Evolutionary conservation across 768 basidiomycete species (phyloP).

Genomic region (Mrakia blollopis): DNA sequence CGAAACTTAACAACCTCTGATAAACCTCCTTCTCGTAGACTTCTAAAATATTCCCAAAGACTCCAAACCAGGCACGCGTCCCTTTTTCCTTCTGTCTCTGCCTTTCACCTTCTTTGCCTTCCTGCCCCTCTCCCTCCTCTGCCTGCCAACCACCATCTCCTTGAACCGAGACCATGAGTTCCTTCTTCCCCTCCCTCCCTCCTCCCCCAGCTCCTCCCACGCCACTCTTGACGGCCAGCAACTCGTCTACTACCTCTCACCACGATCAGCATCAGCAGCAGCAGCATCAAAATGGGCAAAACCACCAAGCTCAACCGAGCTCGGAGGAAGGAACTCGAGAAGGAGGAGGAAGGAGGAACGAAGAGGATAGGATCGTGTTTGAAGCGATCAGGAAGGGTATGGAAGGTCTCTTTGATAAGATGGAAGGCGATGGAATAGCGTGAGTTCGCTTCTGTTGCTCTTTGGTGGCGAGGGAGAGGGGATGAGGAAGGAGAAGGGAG

Average conservation of each 20-base stretch:
- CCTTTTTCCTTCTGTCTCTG: background rate
- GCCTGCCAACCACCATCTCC: too few relatives aligned
- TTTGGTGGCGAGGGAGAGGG: background rate
- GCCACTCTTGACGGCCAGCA: background rate
- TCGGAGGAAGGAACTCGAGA: too few relatives aligned
- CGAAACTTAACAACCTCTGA: too few relatives aligned
- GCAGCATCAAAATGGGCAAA: background rate
- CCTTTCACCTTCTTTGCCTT: background rate
- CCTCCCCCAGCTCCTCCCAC: background rate
- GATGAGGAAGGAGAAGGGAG: background rate
- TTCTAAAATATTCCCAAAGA: too few relatives aligned
- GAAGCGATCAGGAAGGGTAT: background rate
- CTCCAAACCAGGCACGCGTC: too few relatives aligned
- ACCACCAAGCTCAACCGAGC: background rate
- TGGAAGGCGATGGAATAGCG: background rate
- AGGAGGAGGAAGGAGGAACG: background rate
- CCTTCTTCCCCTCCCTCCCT: background rate
- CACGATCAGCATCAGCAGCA: too few relatives aligned
- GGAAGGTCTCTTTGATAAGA: background rate
- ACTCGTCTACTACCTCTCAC: background rate
- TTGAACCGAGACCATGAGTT: background rate
- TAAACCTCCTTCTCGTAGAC: too few relatives aligned
- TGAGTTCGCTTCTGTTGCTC: background rate
- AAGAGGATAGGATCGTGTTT: background rate
- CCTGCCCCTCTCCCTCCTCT: background rate